Evolutionary conservation across 768 basidiomycete genomes (phyloP).

Genomic region (Hypholoma sublateritium): DNA sequence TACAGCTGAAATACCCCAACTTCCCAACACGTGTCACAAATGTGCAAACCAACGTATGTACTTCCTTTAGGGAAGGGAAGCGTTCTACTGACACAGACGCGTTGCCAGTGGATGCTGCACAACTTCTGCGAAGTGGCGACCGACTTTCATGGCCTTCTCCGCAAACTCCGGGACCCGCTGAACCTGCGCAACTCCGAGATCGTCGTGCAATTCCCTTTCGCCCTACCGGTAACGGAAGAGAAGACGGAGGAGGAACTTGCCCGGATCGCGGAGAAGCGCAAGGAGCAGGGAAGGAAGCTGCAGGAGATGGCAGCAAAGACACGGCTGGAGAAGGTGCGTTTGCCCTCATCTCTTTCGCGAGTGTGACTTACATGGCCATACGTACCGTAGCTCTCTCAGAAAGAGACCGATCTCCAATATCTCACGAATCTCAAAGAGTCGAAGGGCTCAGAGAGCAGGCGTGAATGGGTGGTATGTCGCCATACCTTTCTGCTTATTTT

Average conservation of each 20-base stretch:
- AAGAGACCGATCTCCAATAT: slow-evolving; percentile 72
- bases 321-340: slow-evolving; percentile 76
- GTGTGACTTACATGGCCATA: neutral
- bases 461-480: slow-evolving; percentile 69
- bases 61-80: neutral
- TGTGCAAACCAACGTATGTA: slow-evolving; percentile 72
- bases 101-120: slow-evolving; percentile 82
- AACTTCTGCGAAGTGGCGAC: slow-evolving; percentile 81
- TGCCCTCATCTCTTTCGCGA: neutral
- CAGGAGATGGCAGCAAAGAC: slow-evolving; percentile 91
- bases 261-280: slow-evolving; percentile 72
- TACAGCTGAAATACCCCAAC: slow-evolving; percentile 92
- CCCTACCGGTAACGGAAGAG: slow-evolving; percentile 62
- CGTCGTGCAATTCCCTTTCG: slow-evolving; percentile 88
- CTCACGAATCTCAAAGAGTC: slow-evolving; percentile 64
- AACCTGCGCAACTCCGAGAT: slow-evolving; percentile 64
- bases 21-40: slow-evolving; percentile 85
- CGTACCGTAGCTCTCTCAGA: slow-evolving; percentile 57
- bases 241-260: slow-evolving; percentile 91
- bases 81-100: neutral
- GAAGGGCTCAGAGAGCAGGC: slow-evolving; percentile 57
- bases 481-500: neutral
- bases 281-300: slow-evolving; percentile 83
- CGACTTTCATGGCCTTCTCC: slow-evolving; percentile 73
- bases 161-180: slow-evolving; percentile 63